Base-by-base conservation (phyloP, 176 grass and related monocot species). In the Avena atlantica region DNA sequence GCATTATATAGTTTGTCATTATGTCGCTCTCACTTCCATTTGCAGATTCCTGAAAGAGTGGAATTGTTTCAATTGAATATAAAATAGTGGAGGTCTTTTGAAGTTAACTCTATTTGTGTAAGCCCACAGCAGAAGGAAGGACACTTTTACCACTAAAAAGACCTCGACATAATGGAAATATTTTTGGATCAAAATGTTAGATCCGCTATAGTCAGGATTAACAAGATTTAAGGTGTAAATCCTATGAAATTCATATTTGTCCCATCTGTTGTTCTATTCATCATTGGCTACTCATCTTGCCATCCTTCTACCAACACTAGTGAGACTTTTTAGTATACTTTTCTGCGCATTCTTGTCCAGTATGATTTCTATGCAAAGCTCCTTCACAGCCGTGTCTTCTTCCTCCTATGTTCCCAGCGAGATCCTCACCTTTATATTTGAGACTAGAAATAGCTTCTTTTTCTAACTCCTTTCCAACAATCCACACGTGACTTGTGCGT, bases 1-100 rank as follows among this genome's bases (percentile, higher is more conserved):
- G 93, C 69, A 96, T 71, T 24, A 93, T 84, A 71, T 96, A 96
- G 49, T 93, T 90, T 31, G 83, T 92, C 69, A 93, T 76, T n/a
- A 96, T 70, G 66, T 64, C 86, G 20, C 83, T 89, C 70, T 58
- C 88, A 53, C 82, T 80, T 65, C 83, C 87, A 31, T 84, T 81
- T 79, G 87, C 68, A 68, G 73, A 61, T 69, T 92, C 89, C 94
- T 96, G 85, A 16, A 77, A 79, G 48, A 78, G 24, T 88, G 72
- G 23, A 27, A 67, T 15, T 61, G 34, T 6, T 5, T 71, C 29
- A 72, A 34, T n/a, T 50, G 49, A 49, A 49, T 40, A 69, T 69
- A 29, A 66, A 80, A 80, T 8, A 60, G 3, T 60, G n/a, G n/a
- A 78, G 5, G 13, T 49, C 27, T 79, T 70, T 55, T 82, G 8